phyloP scores from a whole-genome alignment of 2,329 filamentous ascomycete species.

The Bipolaris sorokiniana region DNA sequence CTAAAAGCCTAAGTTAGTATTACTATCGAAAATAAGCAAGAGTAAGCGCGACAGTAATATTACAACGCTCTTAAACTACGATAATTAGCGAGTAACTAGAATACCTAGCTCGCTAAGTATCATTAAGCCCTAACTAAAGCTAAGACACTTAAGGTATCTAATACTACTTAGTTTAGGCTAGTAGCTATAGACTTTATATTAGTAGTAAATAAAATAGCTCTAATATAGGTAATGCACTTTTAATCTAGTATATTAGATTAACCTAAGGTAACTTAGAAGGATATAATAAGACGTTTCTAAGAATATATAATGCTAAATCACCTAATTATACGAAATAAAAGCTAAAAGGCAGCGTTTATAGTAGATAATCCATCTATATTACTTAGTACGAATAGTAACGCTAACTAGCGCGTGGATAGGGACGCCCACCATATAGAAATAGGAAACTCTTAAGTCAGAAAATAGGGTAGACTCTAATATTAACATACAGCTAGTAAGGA shows the following conservation, averaged over 20 bases:
- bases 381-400: not conserved
- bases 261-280: not conserved
- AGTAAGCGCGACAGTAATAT: not conserved
- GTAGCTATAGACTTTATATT: not conserved
- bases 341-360: not conserved
- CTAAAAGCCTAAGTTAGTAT: not conserved
- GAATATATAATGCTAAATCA: not conserved
- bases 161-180: not conserved
- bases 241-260: not conserved
- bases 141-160: not conserved
- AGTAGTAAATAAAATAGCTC: not conserved
- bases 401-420: not conserved
- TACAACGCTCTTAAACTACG: not conserved
- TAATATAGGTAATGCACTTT: not conserved
- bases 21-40: not conserved
- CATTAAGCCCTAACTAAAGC: not conserved
- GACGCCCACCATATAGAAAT: not conserved
- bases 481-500: no score
- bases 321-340: not conserved
- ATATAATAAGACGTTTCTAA: not conserved
- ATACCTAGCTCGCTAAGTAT: not conserved
- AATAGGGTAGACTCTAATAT: not conserved
- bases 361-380: not conserved
- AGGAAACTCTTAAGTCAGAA: not conserved
- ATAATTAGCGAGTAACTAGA: not conserved